Conservation (phyloP, 1,284 basidiomycete genomes). For the Cutaneotrichosporon arboriforme region DNA sequence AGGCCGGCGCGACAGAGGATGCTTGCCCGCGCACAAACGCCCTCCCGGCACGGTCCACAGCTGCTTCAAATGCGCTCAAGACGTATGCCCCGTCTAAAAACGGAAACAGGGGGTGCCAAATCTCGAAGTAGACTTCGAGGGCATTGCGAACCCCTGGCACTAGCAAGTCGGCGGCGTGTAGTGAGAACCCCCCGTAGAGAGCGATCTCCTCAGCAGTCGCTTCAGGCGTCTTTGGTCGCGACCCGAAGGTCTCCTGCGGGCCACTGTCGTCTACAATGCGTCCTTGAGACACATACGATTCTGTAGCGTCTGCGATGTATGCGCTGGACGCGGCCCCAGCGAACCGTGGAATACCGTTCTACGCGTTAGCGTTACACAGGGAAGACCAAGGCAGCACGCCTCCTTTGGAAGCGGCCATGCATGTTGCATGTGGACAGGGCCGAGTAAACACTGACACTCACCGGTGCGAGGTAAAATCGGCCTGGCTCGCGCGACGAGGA, state of each 20-base stretch:
- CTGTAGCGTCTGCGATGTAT: conserved; percentile 24
- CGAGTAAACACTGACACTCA: no score
- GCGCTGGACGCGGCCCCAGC: conserved; percentile 25
- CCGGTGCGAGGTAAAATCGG: conserved; percentile 24
- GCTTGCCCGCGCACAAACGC: no score
- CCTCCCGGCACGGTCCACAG: not conserved
- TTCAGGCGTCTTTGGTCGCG: no score
- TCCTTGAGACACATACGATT: conserved; percentile 4
- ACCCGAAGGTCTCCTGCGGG: no score
- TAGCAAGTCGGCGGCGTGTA: conserved; percentile 9
- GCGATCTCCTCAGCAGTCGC: conserved; percentile 2
- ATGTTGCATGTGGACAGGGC: no score
- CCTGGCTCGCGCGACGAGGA: conserved; percentile 17
- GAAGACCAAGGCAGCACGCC: no score
- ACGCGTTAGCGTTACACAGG: no score
- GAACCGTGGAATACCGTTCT: conserved; percentile 28
- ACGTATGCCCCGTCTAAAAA: conserved; percentile 23
- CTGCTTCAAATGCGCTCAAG: conserved; percentile 13
- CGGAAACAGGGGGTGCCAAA: conserved; percentile 30
- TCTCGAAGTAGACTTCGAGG: conserved; percentile 21
- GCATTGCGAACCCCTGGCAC: conserved; percentile 7
- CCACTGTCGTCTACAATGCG: no score
- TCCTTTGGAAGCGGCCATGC: no score
- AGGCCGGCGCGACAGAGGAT: conserved; percentile 1
- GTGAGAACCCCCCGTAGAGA: conserved; percentile 7